Evolutionary conservation across 352 stramenopile genomes (phyloP), one percentile per base, ranked within the genome.

Genomic region (Elongisporangium senticosum): DNA sequence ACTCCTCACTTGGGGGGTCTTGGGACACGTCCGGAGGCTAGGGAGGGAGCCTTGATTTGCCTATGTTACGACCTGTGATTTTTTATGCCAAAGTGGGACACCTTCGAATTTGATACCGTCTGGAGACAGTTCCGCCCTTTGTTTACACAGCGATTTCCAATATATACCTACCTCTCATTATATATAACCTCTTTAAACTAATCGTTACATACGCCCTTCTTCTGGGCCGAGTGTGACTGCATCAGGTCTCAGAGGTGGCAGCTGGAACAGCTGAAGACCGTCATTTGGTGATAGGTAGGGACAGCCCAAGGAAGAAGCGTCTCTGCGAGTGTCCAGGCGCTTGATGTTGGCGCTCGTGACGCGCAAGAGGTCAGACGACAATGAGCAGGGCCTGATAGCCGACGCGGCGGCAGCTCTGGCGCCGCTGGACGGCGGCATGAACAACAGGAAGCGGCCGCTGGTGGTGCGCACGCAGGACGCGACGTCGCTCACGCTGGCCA

Each of bases 401-500:
- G 33, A 43, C 33, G 33, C 33, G 33, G 33, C 33, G 11, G 33
- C 33, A 4, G 33, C 11, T 17, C 33, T 43, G 33, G 33, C 33
- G 33, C 33, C 33, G 33, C 33, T 43, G 33, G 33, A 43, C 33
- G 33, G 33, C 8, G 11, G 10, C 11, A 10, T 43, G 33, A 43
- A 43, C 33, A 43, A 43, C 33, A 43, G 33, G 33, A 43, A 43
- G 33, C 7, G 33, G 13, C 33, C 33, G 13, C 33, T 43, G 13
- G 33, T 43, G 2, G 33, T 43, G 33, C 33, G 33, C 33, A 17
- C 33, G 11, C 33, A 43, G 33, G 33, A 43, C 13, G 33, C 33
- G 33, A 43, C 33, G 33, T 56, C 55, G 11, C 61, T 68, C 22
- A 76, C 68, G 51, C 65, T 87, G 3, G 67, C 75, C 23, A 78